Conservation (phyloP, 1,284 basidiomycete genomes). For the Mycosarcoma mackinlayi region DNA sequence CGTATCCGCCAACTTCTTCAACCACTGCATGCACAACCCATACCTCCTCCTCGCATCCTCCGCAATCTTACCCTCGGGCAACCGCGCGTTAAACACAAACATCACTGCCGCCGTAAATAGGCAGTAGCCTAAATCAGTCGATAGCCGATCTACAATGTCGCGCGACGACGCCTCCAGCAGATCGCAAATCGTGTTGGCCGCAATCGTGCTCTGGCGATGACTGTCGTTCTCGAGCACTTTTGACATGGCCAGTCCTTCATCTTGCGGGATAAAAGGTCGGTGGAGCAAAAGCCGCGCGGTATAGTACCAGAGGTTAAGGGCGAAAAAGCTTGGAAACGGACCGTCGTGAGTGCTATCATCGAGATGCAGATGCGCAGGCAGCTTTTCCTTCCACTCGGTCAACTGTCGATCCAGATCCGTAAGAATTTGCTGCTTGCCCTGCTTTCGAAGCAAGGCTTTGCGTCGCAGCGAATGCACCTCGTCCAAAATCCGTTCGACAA, state of each 20-base stretch:
- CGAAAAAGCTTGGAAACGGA: slow-evolving; percentile 54
- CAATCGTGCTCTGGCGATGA: slow-evolving; percentile 49
- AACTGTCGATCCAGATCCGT: slow-evolving; percentile 56
- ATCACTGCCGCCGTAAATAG: slow-evolving; percentile 62
- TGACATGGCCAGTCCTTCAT: slow-evolving; percentile 47
- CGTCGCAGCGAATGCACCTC: slow-evolving; percentile 60
- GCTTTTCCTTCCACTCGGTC: slow-evolving; percentile 47
- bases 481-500: slow-evolving; percentile 58
- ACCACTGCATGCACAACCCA: slow-evolving; percentile 56
- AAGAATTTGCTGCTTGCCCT: slow-evolving; percentile 49
- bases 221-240: slow-evolving; percentile 51
- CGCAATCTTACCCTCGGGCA: slow-evolving; percentile 41
- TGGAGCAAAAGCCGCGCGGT: slow-evolving; percentile 57
- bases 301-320: slow-evolving; percentile 58
- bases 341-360: slow-evolving; percentile 38
- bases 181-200: slow-evolving; percentile 59
- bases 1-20: slow-evolving; percentile 53
- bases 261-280: slow-evolving; percentile 62
- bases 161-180: slow-evolving; percentile 45
- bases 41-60: slow-evolving; percentile 49
- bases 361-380: slow-evolving; percentile 52
- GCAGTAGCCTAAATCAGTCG: slow-evolving; percentile 60
- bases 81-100: slow-evolving; percentile 60
- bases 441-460: slow-evolving; percentile 53
- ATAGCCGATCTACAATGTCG: slow-evolving; percentile 55